These are phyloP conservation scores for Alternaria brassicae DNA, from an alignment of 2,329 filamentous ascomycete genomes.

Conservation along the genomic window DNA sequence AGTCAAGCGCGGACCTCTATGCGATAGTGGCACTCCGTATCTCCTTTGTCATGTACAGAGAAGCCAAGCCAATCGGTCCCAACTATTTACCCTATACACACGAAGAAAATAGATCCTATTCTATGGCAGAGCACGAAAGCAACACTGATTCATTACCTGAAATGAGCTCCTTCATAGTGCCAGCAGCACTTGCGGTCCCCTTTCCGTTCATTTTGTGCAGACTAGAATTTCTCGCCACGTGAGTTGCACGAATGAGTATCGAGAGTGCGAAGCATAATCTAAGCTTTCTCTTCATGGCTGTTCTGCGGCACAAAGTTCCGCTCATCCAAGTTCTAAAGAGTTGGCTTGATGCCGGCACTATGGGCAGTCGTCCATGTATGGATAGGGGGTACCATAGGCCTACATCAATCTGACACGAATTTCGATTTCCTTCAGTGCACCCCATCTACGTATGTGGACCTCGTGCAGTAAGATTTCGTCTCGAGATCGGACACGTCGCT, in stretches of 20 bases:
- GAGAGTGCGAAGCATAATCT: not conserved
- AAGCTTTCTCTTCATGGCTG: not conserved
- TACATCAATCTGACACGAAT: not conserved
- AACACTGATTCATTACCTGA: not conserved
- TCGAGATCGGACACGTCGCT: constrained; percentile 3
- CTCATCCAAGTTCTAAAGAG: no score
- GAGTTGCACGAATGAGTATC: not conserved
- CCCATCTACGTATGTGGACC: not conserved
- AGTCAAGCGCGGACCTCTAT: no score
- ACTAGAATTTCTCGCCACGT: not conserved
- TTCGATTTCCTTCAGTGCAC: not conserved
- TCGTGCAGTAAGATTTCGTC: not conserved
- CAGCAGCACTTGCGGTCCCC: not conserved
- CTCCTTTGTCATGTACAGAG: no score
- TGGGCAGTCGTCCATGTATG: not conserved
- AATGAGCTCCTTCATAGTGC: not conserved
- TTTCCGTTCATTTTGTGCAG: not conserved
- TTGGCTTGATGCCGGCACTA: not conserved
- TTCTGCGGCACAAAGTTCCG: no score
- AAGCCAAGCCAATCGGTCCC: no score
- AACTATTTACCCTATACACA: no score
- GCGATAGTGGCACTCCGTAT: no score
- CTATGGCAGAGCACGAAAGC: no score
- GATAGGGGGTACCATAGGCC: not conserved
- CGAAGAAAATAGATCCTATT: no score